Percentiles rank a stretch among this genome's conserved stretches.
phyloP scores from a whole-genome alignment of 2,329 filamentous ascomycete species.

The Colletotrichum phormii region DNA sequence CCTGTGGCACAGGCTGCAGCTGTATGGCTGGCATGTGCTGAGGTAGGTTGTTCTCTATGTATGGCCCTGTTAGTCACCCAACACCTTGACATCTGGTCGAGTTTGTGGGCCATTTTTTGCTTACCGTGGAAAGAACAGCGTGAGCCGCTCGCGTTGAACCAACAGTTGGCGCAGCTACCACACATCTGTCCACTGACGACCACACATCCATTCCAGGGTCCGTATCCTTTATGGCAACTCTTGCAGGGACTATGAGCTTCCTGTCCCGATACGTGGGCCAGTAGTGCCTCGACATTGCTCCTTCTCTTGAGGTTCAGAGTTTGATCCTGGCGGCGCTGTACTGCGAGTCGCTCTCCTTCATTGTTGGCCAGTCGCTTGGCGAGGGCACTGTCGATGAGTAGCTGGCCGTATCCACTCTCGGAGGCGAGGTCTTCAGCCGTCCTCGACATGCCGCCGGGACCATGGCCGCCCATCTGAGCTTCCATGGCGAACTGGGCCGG shows the following conservation, averaged over 20 bases:
- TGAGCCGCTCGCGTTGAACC: constrained; percentile 71
- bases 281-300: constrained; percentile 70
- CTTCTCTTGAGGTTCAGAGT: constrained; percentile 66
- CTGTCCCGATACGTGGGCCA: constrained; percentile 67
- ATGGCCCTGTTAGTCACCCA: constrained; percentile 1
- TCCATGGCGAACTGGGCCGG: constrained; percentile 39
- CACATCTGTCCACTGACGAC: constrained; percentile 71
- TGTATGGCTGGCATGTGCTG: constrained; percentile 48
- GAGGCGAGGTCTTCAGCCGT: constrained; percentile 61
- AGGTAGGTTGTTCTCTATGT: constrained; percentile 59
- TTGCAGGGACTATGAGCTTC: constrained; percentile 63
- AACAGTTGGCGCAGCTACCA: constrained; percentile 72
- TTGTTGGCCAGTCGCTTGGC: constrained; percentile 65
- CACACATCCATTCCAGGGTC: constrained; percentile 69
- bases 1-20: constrained; percentile 44
- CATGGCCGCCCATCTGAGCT: constrained; percentile 37
- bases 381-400: constrained; percentile 65
- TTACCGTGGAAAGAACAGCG: constrained; percentile 71
- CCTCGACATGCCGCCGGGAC: constrained; percentile 31
- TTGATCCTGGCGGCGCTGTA: constrained; percentile 66
- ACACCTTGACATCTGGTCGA: neutral
- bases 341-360: constrained; percentile 59
- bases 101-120: constrained; percentile 32
- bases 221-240: constrained; percentile 70
- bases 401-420: constrained; percentile 57